Evolutionary conservation across 2,329 filamentous ascomycete species (phyloP).

Genomic region (Ceratocystis albifundus): DNA sequence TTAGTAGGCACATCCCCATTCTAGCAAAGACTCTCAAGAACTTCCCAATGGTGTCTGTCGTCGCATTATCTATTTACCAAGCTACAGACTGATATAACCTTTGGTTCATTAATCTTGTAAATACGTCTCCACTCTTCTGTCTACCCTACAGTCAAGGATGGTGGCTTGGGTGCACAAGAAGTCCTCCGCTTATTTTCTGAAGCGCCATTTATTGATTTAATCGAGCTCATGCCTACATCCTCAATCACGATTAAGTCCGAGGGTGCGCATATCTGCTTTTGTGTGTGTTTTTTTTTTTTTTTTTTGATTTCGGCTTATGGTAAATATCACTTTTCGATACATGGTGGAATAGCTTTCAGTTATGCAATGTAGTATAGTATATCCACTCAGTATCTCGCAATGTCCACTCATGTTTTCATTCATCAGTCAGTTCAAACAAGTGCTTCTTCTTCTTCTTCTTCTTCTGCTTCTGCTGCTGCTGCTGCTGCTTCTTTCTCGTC

Average conservation of each 20-base stretch:
- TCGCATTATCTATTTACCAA: background rate
- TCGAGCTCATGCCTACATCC: background rate
- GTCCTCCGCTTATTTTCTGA: slow-evolving; percentile 2
- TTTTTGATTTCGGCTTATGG: background rate
- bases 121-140: background rate
- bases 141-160: background rate
- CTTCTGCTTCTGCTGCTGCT: background rate
- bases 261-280: background rate
- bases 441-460: too few species aligned
- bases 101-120: background rate
- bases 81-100: too few species aligned
- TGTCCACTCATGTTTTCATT: too few species aligned
- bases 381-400: too few species aligned
- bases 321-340: too few species aligned
- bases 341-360: too few species aligned
- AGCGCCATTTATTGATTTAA: slow-evolving; percentile 1
- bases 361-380: too few species aligned
- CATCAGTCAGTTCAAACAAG: too few species aligned
- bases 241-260: background rate
- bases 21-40: too few species aligned
- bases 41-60: background rate
- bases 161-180: background rate
- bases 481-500: background rate
- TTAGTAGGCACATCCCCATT: too few species aligned
- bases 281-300: too few species aligned